phyloP scores from a whole-genome alignment of 2,329 filamentous ascomycete genomes.

The Fusarium sp. region DNA sequence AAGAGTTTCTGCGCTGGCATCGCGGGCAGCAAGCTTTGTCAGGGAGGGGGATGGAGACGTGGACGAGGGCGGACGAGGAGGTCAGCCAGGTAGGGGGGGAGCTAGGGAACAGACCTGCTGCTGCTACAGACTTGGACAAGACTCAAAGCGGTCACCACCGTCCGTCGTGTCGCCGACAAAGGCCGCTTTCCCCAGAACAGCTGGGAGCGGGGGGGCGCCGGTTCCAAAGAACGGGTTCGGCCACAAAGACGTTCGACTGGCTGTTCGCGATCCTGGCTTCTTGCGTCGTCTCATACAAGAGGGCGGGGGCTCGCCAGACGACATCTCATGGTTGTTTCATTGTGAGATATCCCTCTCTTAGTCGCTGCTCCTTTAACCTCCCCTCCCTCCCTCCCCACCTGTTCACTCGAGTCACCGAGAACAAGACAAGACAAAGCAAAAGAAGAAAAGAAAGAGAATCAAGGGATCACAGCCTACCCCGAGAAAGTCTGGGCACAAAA shows the following conservation, averaged over 20 bases:
- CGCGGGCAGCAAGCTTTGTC: slow-evolving; percentile 14
- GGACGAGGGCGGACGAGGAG: background rate
- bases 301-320: slow-evolving; percentile 21
- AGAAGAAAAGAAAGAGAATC: background rate
- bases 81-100: background rate
- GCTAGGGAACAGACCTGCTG: too few species aligned
- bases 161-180: slow-evolving; percentile 23
- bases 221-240: slow-evolving; percentile 47
- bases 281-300: slow-evolving; percentile 40
- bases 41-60: slow-evolving; percentile 9
- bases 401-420: background rate
- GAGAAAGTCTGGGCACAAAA: slow-evolving; percentile 4
- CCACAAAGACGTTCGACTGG: slow-evolving; percentile 43
- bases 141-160: slow-evolving; percentile 35
- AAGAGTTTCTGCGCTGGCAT: slow-evolving; percentile 24
- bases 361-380: slow-evolving; percentile 12
- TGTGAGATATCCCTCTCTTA: slow-evolving; percentile 27
- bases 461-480: background rate
- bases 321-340: slow-evolving; percentile 18
- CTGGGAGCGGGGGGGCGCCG: slow-evolving; percentile 12
- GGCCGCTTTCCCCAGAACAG: slow-evolving; percentile 48
- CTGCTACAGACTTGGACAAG: background rate
- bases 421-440: slow-evolving; percentile 12
- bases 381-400: background rate
- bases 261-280: slow-evolving; percentile 44